Conservation (phyloP, 2,329 filamentous ascomycete genomes). For the Xenoacremonium recifei region DNA sequence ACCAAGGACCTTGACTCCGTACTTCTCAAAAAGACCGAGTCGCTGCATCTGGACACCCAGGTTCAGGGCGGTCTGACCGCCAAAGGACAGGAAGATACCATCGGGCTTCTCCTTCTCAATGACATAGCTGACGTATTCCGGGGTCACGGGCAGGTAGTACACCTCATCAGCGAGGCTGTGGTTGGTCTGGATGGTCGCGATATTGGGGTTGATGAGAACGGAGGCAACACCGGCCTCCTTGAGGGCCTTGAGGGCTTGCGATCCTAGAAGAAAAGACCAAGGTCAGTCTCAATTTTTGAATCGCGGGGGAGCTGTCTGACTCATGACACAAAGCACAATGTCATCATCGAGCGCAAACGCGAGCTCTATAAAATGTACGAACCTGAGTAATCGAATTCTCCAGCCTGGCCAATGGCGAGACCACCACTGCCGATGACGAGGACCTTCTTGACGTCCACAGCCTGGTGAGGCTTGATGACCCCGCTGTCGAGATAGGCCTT, state of each 20-base stretch:
- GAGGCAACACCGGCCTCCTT: constrained; percentile 92
- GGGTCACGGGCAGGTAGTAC: constrained; percentile 96
- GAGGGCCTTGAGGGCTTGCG: constrained; percentile 92
- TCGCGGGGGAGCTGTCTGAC: too few relatives aligned
- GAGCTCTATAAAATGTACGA: too few relatives aligned
- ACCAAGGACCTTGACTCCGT: constrained; percentile 91
- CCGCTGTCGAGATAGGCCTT: constrained; percentile 89
- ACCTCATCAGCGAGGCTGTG: constrained; percentile 95
- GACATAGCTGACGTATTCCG: constrained; percentile 96
- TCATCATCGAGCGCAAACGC: too few relatives aligned
- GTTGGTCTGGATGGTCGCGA: constrained; percentile 96
- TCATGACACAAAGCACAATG: constrained; percentile 11
- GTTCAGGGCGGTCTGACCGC: constrained; percentile 95
- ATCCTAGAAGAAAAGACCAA: constrained; percentile 64
- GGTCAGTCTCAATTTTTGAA: constrained; percentile 17
- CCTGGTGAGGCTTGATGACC: constrained; percentile 73
- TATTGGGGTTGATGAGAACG: constrained; percentile 96
- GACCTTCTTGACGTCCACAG: constrained; percentile 94
- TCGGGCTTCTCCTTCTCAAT: constrained; percentile 95
- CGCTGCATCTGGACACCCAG: constrained; percentile 96
- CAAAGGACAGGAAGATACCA: constrained; percentile 95
- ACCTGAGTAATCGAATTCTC: constrained; percentile 99
- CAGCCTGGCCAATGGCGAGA: constrained; percentile 93
- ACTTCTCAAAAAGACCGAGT: constrained; percentile 91
- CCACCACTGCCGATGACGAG: constrained; percentile 94